These are phyloP conservation scores for Candida sakaeoensis DNA, from an alignment of 805 yeast species.

Conservation along the genomic window DNA sequence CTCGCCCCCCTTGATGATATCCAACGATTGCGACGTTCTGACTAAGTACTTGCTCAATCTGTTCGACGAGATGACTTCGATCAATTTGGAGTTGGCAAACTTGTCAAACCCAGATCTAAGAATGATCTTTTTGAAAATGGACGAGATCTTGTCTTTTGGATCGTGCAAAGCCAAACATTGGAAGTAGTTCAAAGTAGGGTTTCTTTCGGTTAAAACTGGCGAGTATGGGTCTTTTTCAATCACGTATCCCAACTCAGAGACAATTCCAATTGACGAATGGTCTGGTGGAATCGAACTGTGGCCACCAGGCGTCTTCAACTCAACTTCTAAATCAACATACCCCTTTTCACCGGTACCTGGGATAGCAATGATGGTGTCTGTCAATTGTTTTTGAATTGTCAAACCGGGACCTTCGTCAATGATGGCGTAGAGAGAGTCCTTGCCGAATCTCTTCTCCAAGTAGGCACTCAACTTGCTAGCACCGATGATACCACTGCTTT, in stretches of 20 bases:
- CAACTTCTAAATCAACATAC: constrained; percentile 45
- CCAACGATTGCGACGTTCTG: constrained; percentile 37
- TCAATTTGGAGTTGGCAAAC: constrained; percentile 28
- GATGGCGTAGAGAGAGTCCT: constrained; percentile 54
- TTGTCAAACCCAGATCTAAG: constrained; percentile 35
- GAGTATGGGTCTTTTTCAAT: constrained; percentile 57
- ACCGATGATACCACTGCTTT: constrained; percentile 60
- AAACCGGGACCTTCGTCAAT: constrained; percentile 65
- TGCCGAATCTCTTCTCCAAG: constrained; percentile 54
- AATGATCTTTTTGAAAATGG: constrained; percentile 27
- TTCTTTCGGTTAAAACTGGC: constrained; percentile 43
- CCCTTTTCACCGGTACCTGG: constrained; percentile 48
- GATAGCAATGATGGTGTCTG: constrained; percentile 55
- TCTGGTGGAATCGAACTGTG: constrained; percentile 77
- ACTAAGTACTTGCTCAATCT: constrained; percentile 25
- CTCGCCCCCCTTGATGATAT: constrained; percentile 36
- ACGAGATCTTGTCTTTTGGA: constrained; percentile 17
- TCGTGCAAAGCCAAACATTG: constrained; percentile 62
- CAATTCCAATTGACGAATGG: constrained; percentile 74
- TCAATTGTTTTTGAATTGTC: constrained; percentile 37
- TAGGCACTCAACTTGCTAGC: constrained; percentile 49
- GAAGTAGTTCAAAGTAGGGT: constrained; percentile 56
- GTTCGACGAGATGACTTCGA: constrained; percentile 18
- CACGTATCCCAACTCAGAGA: constrained; percentile 52
- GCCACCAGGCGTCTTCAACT: constrained; percentile 65